Conservation (phyloP, 2,329 filamentous ascomycete genomes). For the Myriosclerotinia scirpicola region DNA sequence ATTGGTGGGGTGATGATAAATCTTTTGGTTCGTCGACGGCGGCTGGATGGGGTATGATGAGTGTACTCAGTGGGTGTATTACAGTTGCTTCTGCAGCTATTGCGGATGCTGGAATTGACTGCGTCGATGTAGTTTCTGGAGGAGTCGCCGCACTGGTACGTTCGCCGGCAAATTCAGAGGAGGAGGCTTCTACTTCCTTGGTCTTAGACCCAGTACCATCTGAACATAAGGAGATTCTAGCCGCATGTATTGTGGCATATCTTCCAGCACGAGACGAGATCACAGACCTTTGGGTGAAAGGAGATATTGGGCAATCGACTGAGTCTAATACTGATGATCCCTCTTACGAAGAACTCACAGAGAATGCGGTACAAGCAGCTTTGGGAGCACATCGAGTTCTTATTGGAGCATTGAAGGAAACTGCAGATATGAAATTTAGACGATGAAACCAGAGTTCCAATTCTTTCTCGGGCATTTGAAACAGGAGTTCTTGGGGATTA, state of each 20-base stretch:
- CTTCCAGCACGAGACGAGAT: slow-evolving; percentile 84
- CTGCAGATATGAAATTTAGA: slow-evolving; percentile 44
- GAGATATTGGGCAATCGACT: slow-evolving; percentile 50
- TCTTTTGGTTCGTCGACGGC: slow-evolving; percentile 53
- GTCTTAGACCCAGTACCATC: slow-evolving; percentile 80
- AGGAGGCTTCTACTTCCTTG: slow-evolving; percentile 46
- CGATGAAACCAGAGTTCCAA: slow-evolving; percentile 25
- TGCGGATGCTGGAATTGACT: slow-evolving; percentile 93
- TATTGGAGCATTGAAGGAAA: slow-evolving; percentile 60
- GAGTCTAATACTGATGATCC: slow-evolving; percentile 44
- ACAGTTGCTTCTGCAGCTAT: slow-evolving; percentile 92
- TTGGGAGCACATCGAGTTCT: slow-evolving; percentile 59
- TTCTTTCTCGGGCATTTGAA: neutral
- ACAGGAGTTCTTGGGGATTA: slow-evolving; percentile 18
- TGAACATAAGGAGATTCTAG: slow-evolving; percentile 74
- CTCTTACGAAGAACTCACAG: slow-evolving; percentile 55
- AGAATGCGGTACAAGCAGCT: slow-evolving; percentile 64
- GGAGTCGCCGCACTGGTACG: slow-evolving; percentile 80
- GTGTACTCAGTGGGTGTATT: slow-evolving; percentile 85
- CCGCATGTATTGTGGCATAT: slow-evolving; percentile 88
- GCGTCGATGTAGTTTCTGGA: slow-evolving; percentile 84
- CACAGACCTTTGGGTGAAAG: slow-evolving; percentile 93
- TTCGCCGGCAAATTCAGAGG: slow-evolving; percentile 41
- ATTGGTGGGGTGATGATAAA: slow-evolving; percentile 59
- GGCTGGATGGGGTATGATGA: slow-evolving; percentile 85